Evolutionary conservation across 2,329 filamentous ascomycete species (phyloP), one percentile per base, ranked within the genome.

Genomic region (Neobulgaria alba): DNA sequence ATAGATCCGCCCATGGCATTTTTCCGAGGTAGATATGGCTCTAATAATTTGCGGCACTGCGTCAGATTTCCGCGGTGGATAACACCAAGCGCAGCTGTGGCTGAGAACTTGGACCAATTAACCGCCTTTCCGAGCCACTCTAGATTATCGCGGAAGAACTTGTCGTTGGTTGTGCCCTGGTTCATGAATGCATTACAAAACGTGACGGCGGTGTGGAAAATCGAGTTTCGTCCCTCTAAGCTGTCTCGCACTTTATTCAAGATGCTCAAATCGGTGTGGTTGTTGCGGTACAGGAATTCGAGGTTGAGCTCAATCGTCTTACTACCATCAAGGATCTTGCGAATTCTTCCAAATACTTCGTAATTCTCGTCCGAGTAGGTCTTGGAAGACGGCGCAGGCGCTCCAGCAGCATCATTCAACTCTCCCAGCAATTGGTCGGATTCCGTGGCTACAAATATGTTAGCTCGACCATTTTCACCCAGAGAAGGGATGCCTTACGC

Each of bases 141-240:
- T 17, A 98, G 67, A 60, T 98, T 98, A 58, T 96, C 88, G 5
- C 93, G 78, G 77, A 98, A 96, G 68, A 98, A 98, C 58, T 90
- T 93, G 66, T 98, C 92, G 56, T 95, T 92, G 0, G 90, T 95
- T 1, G 92, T 98, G 44, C 92, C 93, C 39, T 94, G 89, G 61
- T 98, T 94, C 92, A 98, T 98, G 62, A 98, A 96, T 9, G 89
- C 92, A 57, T 96, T 96, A 58, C 90, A 92, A 57, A 98, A 92
- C 1, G 92, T 96, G 41, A 98, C 87, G 3, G 89, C 88, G 1
- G 88, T 94, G 64, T 98, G 92, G 74, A 96, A 96, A 53, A 98
- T 98, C 21, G 90, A 96, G 66, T 95, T 96, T 39, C 93, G 79
- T 26, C 89, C 88, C 60, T 98, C 92, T 12, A 98, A 69, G 54